Evolutionary conservation across 2,329 filamentous ascomycete species (phyloP).

Genomic region (Lasiodiplodia hormozganensis): DNA sequence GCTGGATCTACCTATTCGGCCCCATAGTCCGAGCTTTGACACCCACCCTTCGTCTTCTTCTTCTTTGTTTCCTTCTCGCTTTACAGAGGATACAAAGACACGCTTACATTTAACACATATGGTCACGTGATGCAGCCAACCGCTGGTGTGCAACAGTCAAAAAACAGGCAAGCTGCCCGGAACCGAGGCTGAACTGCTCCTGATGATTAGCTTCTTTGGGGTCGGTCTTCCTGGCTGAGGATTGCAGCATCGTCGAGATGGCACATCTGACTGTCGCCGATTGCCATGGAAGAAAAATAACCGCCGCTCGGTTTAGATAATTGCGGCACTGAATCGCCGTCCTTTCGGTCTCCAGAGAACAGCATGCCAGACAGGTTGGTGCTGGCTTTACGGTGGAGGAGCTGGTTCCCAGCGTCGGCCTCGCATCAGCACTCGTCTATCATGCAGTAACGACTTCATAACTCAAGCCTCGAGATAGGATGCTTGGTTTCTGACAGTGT

Average conservation of each 20-base stretch:
- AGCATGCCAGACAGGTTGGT: background rate
- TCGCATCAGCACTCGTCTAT: too few relatives aligned
- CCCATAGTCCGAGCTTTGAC: background rate
- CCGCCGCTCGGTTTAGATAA: background rate
- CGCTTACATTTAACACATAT: background rate
- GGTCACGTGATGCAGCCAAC: background rate
- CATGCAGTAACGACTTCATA: too few relatives aligned
- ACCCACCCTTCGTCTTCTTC: too few relatives aligned
- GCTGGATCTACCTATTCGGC: background rate
- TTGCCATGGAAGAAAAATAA: conserved; percentile 6
- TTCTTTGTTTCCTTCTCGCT: background rate
- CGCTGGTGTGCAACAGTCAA: background rate
- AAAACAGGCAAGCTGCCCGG: background rate
- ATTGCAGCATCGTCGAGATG: background rate
- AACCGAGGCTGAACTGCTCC: background rate
- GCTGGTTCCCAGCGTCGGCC: too few relatives aligned
- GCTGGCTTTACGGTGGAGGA: too few relatives aligned
- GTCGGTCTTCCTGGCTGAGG: background rate
- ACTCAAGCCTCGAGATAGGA: too few relatives aligned
- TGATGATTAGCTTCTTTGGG: background rate
- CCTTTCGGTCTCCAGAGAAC: background rate
- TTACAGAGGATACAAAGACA: background rate
- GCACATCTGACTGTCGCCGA: background rate
- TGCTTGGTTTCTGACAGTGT: background rate
- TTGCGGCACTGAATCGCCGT: too few relatives aligned